Base-by-base conservation (phyloP, 1,139 yeast genomes). In the Yamadazyma membranifaciens region DNA sequence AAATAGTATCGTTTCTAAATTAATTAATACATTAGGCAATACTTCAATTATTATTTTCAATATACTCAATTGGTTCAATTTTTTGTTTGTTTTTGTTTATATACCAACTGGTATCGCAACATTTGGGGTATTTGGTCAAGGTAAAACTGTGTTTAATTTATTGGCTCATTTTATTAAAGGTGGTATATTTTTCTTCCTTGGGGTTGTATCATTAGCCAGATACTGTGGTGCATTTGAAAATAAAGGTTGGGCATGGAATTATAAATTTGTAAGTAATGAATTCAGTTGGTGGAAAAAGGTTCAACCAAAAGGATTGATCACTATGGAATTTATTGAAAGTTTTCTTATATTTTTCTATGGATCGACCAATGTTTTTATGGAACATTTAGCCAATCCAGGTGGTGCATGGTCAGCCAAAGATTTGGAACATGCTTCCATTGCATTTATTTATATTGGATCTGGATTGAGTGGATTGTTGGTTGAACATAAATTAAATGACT, bases 131-230 rank as follows among this genome's bases (percentile, higher is more conserved):
- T 62, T 88, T 52, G 98, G 96, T 27, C 65, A 77, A 60, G 89
- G 79, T 6, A 59, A 55, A 24, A 67, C 71, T 15, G 83, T 91
- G 6, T 92, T 86, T 65, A 89, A 87, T 56, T 65, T 92, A 41
- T 73, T 91, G 46, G 98, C 98, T 2, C 98, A 92, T 62, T 87
- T 88, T 72, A 91, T 92, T 60, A 92, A 92, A 63, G 98, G 98
- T 44, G 95, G 94, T 11, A 92, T 92, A 3, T 91, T 92, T 59
- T 75, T 88, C 48, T 52, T 75, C 2, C 69, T 85, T 38, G 98
- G 98, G 9, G 46, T 91, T 6, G 62, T 89, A 13, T 76, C 95
- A 12, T 70, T 92, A 38, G 85, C 89, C 2, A 78, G 98, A 51
- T 91, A 87, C 61, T 80, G 89, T 52, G 98, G 98, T 3, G 87